These are phyloP conservation scores for Penicillium steckii DNA, from an alignment of 495 filamentous ascomycete genomes.

Conservation along the genomic window DNA sequence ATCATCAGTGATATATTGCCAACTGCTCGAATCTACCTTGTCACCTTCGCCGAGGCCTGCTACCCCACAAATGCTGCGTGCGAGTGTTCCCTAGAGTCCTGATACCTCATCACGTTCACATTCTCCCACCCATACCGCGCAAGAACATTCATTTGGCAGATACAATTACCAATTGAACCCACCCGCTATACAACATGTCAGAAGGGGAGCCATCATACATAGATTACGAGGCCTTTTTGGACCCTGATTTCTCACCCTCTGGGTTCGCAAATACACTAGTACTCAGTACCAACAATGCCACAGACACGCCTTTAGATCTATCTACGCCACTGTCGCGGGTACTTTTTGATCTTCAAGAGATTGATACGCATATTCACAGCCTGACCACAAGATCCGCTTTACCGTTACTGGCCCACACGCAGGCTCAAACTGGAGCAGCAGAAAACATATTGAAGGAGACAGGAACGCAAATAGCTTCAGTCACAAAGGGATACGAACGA, in stretches of 20 bases:
- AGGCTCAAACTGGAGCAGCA: constrained; percentile 66
- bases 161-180: background rate
- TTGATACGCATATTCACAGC: constrained; percentile 91
- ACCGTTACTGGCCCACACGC: constrained; percentile 77
- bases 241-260: constrained; percentile 75
- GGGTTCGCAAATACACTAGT: constrained; percentile 88
- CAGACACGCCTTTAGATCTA: constrained; percentile 86
- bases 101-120: constrained; percentile 2
- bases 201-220: constrained; percentile 75
- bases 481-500: constrained; percentile 81
- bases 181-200: constrained; percentile 23
- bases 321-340: constrained; percentile 91
- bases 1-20: background rate
- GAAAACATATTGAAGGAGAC: constrained; percentile 67
- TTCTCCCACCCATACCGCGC: background rate
- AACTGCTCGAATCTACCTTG: background rate
- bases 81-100: background rate
- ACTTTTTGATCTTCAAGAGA: constrained; percentile 94
- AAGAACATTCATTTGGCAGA: background rate
- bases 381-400: constrained; percentile 83
- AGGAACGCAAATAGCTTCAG: constrained; percentile 68
- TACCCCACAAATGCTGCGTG: background rate
- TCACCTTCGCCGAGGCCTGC: background rate
- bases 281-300: constrained; percentile 84
- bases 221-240: constrained; percentile 91